These are phyloP conservation scores for Wilhelminamyces savonicus DNA, from an alignment of 805 yeast genomes.

Conservation along the genomic window DNA sequence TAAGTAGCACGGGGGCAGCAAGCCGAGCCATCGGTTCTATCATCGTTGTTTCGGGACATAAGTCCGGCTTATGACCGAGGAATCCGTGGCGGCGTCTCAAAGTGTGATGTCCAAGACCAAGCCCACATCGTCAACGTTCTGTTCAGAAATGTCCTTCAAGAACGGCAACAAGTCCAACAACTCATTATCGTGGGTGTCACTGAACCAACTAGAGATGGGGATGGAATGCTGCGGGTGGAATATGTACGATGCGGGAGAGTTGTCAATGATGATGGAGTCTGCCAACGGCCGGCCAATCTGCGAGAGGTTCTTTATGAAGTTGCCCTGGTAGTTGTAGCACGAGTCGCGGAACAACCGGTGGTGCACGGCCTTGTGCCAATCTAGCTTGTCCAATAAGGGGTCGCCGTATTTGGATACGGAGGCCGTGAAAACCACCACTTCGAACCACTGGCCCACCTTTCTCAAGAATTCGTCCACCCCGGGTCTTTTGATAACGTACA, in stretches of 20 bases:
- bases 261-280: slow-evolving; percentile 86
- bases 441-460: slow-evolving; percentile 79
- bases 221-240: slow-evolving; percentile 98
- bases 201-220: slow-evolving; percentile 97
- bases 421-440: slow-evolving; percentile 96
- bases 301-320: slow-evolving; percentile 86
- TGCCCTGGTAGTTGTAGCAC: slow-evolving; percentile 90
- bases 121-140: slow-evolving; percentile 77
- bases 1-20: no score
- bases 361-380: slow-evolving; percentile 67
- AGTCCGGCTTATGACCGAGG: slow-evolving; percentile 10
- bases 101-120: slow-evolving; percentile 74
- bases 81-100: no score
- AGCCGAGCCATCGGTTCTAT: no score
- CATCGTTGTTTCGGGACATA: no score
- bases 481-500: slow-evolving; percentile 93
- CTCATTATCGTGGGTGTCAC: slow-evolving; percentile 96
- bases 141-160: slow-evolving; percentile 72
- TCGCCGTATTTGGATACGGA: slow-evolving; percentile 94
- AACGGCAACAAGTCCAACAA: slow-evolving; percentile 86
- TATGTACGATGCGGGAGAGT: slow-evolving; percentile 96
- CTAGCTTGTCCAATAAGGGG: slow-evolving; percentile 86
- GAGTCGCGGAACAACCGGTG: slow-evolving; percentile 93
- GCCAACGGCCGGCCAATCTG: slow-evolving; percentile 89
- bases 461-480: slow-evolving; percentile 92